Conservation (phyloP, 306 rosid genomes). For the Lupinus albus region DNA sequence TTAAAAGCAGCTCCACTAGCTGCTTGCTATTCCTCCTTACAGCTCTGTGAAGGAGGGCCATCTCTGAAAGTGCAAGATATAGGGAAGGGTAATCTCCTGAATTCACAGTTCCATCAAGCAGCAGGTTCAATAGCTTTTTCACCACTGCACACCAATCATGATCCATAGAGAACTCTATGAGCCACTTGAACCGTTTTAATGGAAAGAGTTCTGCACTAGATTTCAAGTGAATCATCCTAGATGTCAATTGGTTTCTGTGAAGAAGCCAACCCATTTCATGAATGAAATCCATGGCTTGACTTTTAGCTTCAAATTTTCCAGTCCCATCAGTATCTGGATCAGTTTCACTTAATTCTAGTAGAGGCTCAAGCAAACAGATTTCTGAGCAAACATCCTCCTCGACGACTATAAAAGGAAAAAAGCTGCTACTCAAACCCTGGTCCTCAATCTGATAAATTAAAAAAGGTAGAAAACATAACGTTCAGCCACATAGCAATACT, state of each 20-base stretch:
- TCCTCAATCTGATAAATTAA: conserved; percentile 74
- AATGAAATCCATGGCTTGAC: conserved; percentile 82
- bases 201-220: conserved; percentile 59
- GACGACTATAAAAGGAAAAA: conserved; percentile 85
- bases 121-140: conserved; percentile 67
- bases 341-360: conserved; percentile 56
- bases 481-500: conserved; percentile 36
- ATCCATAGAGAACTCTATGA: conserved; percentile 89
- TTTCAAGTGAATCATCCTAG: conserved; percentile 62
- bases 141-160: conserved; percentile 90
- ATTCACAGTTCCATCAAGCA: conserved; percentile 67
- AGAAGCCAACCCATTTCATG: conserved; percentile 98
- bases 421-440: conserved; percentile 86
- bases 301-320: conserved; percentile 53
- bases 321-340: conserved; percentile 47
- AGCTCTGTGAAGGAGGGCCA: conserved; percentile 89
- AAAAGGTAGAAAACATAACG: conserved; percentile 23
- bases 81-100: conserved; percentile 62
- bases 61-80: conserved; percentile 59
- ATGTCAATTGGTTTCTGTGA: conserved; percentile 69
- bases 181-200: conserved; percentile 71
- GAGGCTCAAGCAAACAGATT: conserved; percentile 72
- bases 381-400: conserved; percentile 91
- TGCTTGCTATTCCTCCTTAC: conserved; percentile 74
- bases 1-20: conserved; percentile 76